Percentiles rank a stretch among this genome's conserved stretches.
Conservation (phyloP, 2,329 filamentous ascomycete species). For the Colletotrichum paranaense region DNA sequence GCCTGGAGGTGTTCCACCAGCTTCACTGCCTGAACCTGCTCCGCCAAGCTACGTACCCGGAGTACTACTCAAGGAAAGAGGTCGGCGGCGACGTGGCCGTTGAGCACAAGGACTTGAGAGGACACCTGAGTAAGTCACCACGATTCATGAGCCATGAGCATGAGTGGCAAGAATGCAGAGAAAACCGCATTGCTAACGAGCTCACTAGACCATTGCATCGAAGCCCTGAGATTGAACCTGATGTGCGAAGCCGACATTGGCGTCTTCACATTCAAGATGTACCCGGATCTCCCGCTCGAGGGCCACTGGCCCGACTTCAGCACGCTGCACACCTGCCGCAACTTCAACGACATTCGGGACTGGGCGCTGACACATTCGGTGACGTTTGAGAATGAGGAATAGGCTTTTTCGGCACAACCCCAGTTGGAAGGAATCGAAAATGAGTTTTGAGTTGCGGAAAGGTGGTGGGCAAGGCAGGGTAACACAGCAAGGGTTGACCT, state of each 20-base stretch:
- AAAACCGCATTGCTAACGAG: not conserved
- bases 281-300: conserved; percentile 55
- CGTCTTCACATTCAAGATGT: conserved; percentile 64
- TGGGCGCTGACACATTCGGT: conserved; percentile 66
- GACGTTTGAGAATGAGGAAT: conserved; percentile 56
- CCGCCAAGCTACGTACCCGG: conserved; percentile 60
- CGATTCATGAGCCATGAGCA: conserved; percentile 6
- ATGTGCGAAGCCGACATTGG: conserved; percentile 67
- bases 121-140: conserved; percentile 51
- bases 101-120: conserved; percentile 53
- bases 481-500: not conserved
- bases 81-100: conserved; percentile 60
- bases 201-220: conserved; percentile 61
- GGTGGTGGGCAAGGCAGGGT: not conserved
- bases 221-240: conserved; percentile 62
- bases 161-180: not conserved
- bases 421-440: not conserved
- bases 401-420: not conserved
- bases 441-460: not conserved
- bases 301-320: conserved; percentile 67
- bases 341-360: conserved; percentile 61
- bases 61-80: conserved; percentile 56
- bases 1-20: conserved; percentile 68
- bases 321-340: conserved; percentile 64
- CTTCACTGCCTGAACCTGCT: conserved; percentile 62